phyloP scores from a whole-genome alignment of 306 rosid genomes.

The Vicia sativa region DNA sequence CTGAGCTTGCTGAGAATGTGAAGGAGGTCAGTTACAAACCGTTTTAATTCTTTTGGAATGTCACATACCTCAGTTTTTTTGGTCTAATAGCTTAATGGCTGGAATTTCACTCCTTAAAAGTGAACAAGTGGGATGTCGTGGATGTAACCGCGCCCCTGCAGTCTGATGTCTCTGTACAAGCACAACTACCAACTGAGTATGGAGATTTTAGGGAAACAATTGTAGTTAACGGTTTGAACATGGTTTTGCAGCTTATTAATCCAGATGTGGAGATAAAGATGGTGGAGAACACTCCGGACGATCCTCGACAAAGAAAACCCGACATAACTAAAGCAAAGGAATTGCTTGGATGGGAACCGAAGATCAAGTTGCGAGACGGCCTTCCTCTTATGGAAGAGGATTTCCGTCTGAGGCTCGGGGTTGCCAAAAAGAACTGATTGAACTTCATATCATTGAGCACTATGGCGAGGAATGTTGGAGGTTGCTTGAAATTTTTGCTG shows the following conservation, averaged over 20 bases:
- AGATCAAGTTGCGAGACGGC: slow-evolving; percentile 67
- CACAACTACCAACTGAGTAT: no score
- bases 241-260: slow-evolving; percentile 70
- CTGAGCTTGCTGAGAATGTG: slow-evolving; percentile 87
- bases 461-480: slow-evolving; percentile 7
- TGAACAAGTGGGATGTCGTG: no score
- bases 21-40: slow-evolving; percentile 67
- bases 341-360: slow-evolving; percentile 80
- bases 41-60: slow-evolving; percentile 27
- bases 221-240: neutral
- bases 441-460: slow-evolving; percentile 4
- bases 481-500: slow-evolving; percentile 10
- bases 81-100: no score
- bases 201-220: neutral
- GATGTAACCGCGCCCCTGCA: no score
- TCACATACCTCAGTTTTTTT: neutral
- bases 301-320: slow-evolving; percentile 82
- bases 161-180: no score
- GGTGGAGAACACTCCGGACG: slow-evolving; percentile 89
- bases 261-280: slow-evolving; percentile 68
- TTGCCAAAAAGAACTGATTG: slow-evolving; percentile 45
- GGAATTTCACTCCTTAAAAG: no score
- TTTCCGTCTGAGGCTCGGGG: slow-evolving; percentile 73
- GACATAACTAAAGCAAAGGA: slow-evolving; percentile 75
- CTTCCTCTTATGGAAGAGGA: slow-evolving; percentile 89